Evolutionary conservation across 371 early-diverging fungal species (phyloP).

Genomic region (Homolaphlyctis polyrhiza): DNA sequence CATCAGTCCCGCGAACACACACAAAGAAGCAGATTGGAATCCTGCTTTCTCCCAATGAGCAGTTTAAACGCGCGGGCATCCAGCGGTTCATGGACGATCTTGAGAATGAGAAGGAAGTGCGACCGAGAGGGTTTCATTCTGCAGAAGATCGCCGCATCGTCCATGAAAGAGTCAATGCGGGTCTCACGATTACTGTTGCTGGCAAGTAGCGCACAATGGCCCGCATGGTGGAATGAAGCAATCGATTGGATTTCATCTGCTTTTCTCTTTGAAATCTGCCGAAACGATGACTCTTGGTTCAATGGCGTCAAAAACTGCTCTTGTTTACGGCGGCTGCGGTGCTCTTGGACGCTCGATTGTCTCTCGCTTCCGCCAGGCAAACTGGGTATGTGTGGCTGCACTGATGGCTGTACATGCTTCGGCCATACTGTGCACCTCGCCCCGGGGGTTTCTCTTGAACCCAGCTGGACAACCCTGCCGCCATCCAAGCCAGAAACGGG

Average conservation of each 20-base stretch:
- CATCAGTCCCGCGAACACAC: neutral
- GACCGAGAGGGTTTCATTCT: too few relatives aligned
- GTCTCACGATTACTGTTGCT: neutral
- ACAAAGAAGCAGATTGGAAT: neutral
- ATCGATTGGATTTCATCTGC: neutral
- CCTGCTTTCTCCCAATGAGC: neutral
- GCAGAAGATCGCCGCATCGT: neutral
- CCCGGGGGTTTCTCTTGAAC: too few relatives aligned
- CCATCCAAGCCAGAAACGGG: too few relatives aligned
- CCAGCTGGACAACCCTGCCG: too few relatives aligned
- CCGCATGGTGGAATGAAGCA: too few relatives aligned
- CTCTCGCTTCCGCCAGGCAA: constrained; percentile 55
- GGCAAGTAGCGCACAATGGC: neutral
- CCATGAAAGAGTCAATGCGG: neutral
- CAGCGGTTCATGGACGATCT: neutral
- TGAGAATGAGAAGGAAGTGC: neutral
- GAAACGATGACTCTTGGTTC: too few relatives aligned
- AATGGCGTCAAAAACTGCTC: too few relatives aligned
- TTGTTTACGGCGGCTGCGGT: constrained; percentile 92
- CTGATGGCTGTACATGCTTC: too few relatives aligned
- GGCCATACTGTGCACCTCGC: too few relatives aligned
- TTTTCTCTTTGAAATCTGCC: neutral
- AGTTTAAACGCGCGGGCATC: neutral
- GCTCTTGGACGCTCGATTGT: constrained; percentile 82
- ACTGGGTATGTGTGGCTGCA: constrained; percentile 76